Base-by-base conservation (phyloP, 2,329 filamentous ascomycete species). In the Xylaria multiplex region DNA sequence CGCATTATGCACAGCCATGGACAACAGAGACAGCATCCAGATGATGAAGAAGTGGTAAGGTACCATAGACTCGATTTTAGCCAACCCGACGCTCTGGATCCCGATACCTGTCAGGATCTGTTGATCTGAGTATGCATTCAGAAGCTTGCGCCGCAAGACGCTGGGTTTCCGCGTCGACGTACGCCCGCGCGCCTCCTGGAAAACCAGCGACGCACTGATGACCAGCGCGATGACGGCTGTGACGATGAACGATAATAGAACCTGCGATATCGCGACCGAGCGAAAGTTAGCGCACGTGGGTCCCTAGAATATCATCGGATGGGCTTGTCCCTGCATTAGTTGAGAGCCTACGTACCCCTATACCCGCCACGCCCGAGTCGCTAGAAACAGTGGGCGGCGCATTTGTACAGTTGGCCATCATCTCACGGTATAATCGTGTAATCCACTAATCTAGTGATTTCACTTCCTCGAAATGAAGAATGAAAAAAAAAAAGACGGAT, bases 21-120 rank as follows among this genome's bases (percentile, higher is more conserved):
- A 87, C 7, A 91, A 80, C 13, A 90, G 77, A 0, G 86, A 87
- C 1, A 91, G 79, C 80, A 90, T 88, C 89, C 88, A 91, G 69
- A 91, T 85, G 61, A 91, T 83, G 79, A 91, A 91, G 79, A 91
- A 90, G 77, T 91, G 89, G 74, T 91, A 91, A 0, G 88, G 84
- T 0, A 89, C 83, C 75, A 91, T 84, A 5, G 80, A 80, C 52
- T 83, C 78, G 73, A 86, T 84, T 73, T 88, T 87, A 4, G 85
- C 85, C 1, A 91, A 82, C 0, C 86, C 89, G 27, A 91, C 82
- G 63, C 81, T 82, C 75, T 91, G 88, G 63, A 91, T 86, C n/a
- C 86, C 88, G 74, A 91, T 90, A 46, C 89, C 88, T 19, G 88
- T 88, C 61, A 91, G 80, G 75, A 91, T 88, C 76, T 91, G 88